Base-by-base conservation (phyloP, 495 filamentous ascomycete genomes). In the Penicillium canariense region DNA sequence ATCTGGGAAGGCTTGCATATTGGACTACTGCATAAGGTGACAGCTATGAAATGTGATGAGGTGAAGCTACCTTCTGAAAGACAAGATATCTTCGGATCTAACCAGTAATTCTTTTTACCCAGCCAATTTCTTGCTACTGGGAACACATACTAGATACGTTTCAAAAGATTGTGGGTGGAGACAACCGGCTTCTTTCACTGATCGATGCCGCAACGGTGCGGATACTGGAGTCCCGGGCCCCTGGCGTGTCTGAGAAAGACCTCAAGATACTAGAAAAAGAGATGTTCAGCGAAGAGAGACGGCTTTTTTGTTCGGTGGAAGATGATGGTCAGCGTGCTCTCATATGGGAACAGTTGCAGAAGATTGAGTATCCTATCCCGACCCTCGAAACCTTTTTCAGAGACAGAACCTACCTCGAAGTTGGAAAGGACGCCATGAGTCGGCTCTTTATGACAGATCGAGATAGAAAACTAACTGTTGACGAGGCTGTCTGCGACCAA, bases 31-130 rank as follows among this genome's bases (percentile, higher is more conserved):
- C 38, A 60, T 36, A 60, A 60, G 31, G 5, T 60, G 20, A 40
- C 12, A 12, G 53, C 58, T 1, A 60, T 61, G 39, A 17, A 46
- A 5, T 61, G 50, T 36, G 50, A 56, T 43, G 45, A 61, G 54
- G 58, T 60, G 7, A n/a, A n/a, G n/a, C n/a, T n/a, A n/a, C n/a
- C n/a, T n/a, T n/a, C n/a, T n/a, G n/a, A n/a, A n/a, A n/a, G n/a
- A n/a, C n/a, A n/a, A n/a, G n/a, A n/a, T n/a, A n/a, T n/a, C n/a
- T n/a, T n/a, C n/a, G n/a, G n/a, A n/a, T n/a, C n/a, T n/a, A n/a
- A n/a, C n/a, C n/a, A n/a, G n/a, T n/a, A n/a, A n/a, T n/a, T n/a
- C n/a, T n/a, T n/a, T 40, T 18, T 20, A 18, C 38, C 2, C 7
- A 40, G 38, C 17, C 38, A 40, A 40, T 40, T n/a, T 9, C 22